Base-by-base conservation (phyloP, 164 flowering plant genomes). In the Umbilicus rupestris region DNA sequence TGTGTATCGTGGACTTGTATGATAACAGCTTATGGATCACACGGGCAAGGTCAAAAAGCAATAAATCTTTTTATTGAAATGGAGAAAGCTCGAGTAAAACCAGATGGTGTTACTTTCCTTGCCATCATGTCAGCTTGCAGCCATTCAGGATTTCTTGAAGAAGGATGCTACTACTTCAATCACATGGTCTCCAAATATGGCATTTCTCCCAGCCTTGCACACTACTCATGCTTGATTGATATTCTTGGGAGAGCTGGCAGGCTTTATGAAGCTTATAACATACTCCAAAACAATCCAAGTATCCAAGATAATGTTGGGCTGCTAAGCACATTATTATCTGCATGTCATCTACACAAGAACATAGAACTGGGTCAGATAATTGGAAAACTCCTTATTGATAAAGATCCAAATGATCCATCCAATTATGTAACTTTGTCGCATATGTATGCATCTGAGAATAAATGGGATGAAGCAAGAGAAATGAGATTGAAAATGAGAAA, bases 1-100 rank as follows among this genome's bases (percentile, higher is more conserved):
- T 69, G 75, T 59, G 82, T 84, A 10, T 80, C 91, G 14, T 89
- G 96, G 96, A 89, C 90, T 68, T 80, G 88, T n/a, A 85, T 89
- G 93, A 87, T 89, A 39, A 69, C 80, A 14, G 93, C 91, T 50
- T 83, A 85, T 74, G 96, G 93, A 2, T 81, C 87, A 55, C 88
- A 89, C 69, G 88, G 93, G 30, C 80, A 55, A 57, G 84, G 81
- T 55, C 37, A 41, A 8, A 84, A 87, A 58, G 96, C 93, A 26
- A 45, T 89, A 64, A 73, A 79, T 64, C 75, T 87, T 42, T 87
- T 89, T 50, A 47, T 19, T 9, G 63, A 79, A 66, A 87, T 86
- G 96, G 73, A 75, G 69, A 19, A 77, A 42, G 66, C 78, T 0
- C 67, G 68, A 62, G 64, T 66, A 65, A 77, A 75, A 73, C 89